Conservation (phyloP, 331 rosid genomes). For the Quercus lobata region DNA sequence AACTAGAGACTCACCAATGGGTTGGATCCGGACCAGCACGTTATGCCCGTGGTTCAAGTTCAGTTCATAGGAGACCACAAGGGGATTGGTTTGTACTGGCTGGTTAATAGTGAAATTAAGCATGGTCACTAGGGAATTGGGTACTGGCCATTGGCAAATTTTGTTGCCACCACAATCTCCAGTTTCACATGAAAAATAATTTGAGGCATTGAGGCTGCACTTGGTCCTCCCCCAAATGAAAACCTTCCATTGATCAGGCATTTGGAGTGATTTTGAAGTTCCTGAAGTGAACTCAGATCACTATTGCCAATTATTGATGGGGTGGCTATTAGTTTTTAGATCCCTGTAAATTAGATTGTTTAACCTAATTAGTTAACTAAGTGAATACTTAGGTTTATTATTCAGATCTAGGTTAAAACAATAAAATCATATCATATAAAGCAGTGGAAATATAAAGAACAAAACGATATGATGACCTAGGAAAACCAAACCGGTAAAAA, state of each 20-base stretch:
- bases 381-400: too few relatives aligned
- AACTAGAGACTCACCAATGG: slow-evolving; percentile 23
- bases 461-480: too few relatives aligned
- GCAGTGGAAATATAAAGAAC: too few relatives aligned
- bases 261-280: not conserved
- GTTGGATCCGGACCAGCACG: slow-evolving; percentile 12
- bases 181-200: slow-evolving; percentile 35
- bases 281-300: not conserved
- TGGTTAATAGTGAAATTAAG: slow-evolving; percentile 17
- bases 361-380: too few relatives aligned
- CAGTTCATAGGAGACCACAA: not conserved
- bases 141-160: not conserved
- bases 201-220: slow-evolving; percentile 20
- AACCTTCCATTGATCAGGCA: slow-evolving; percentile 35
- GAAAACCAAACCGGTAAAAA: too few relatives aligned
- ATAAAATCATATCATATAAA: too few relatives aligned
- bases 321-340: not conserved
- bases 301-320: slow-evolving; percentile 14
- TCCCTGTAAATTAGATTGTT: too few relatives aligned
- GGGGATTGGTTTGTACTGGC: too few relatives aligned
- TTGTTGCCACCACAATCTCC: slow-evolving; percentile 30
- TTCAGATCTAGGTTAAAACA: too few relatives aligned
- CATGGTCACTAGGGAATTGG: slow-evolving; percentile 4
- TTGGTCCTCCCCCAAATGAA: slow-evolving; percentile 34
- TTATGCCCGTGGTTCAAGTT: slow-evolving; percentile 39